phyloP scores from a whole-genome alignment of 2,329 filamentous ascomycete genomes.

The Botrytis cinerea region DNA sequence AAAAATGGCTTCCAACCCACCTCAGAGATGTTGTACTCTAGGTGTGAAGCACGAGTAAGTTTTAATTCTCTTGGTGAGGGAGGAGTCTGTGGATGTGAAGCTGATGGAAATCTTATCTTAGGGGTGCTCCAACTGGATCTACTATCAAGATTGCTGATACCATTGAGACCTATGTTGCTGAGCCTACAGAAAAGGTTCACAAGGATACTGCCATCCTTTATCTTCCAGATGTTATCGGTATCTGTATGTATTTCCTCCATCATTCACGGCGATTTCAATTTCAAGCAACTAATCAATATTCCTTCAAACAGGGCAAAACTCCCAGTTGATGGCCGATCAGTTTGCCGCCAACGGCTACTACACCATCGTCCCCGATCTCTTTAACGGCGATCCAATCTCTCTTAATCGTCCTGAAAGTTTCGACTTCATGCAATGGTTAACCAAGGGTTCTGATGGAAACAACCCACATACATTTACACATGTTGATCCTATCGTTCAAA shows the following conservation, averaged over 20 bases:
- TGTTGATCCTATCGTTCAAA: constrained; percentile 47
- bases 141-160: constrained; percentile 36
- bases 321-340: constrained; percentile 70
- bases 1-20: constrained; percentile 41
- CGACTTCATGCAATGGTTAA: constrained; percentile 52
- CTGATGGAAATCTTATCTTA: constrained; percentile 19
- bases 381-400: constrained; percentile 64
- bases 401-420: constrained; percentile 52
- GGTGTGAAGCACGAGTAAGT: constrained; percentile 42
- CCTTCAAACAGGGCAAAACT: constrained; percentile 50
- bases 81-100: background rate
- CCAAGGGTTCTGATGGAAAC: constrained; percentile 38
- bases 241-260: constrained; percentile 28
- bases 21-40: constrained; percentile 41
- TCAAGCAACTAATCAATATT: constrained; percentile 32
- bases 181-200: constrained; percentile 36
- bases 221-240: constrained; percentile 40
- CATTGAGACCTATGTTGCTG: constrained; percentile 41
- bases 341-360: constrained; percentile 63
- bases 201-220: constrained; percentile 41
- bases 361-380: constrained; percentile 66
- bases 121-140: constrained; percentile 39
- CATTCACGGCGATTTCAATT: background rate
- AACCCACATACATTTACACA: constrained; percentile 39
- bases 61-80: background rate